Conservation (phyloP, 2,329 filamentous ascomycete genomes). For the Colletotrichum cereale region DNA sequence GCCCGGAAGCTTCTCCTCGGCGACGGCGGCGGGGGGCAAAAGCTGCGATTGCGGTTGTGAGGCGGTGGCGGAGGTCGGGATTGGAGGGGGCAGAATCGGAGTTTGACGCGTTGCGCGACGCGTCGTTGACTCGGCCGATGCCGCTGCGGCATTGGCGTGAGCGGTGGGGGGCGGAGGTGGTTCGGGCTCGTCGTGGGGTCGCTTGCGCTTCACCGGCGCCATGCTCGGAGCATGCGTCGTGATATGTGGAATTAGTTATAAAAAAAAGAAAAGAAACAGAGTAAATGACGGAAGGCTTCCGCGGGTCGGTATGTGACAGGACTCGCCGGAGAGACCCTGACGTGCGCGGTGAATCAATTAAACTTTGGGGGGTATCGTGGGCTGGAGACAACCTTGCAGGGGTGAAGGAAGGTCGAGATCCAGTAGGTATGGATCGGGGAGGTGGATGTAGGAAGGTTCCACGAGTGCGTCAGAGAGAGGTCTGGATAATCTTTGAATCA, state of each 20-base stretch:
- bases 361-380: constrained; percentile 31
- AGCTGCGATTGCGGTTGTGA: constrained; percentile 39
- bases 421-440: background rate
- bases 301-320: background rate
- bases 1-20: constrained; percentile 44
- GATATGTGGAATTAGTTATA: background rate
- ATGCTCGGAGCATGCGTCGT: constrained; percentile 28
- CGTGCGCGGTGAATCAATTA: constrained; percentile 26
- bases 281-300: constrained; percentile 1
- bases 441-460: background rate
- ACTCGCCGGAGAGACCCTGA: background rate
- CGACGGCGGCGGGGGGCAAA: constrained; percentile 37
- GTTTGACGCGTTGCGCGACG: constrained; percentile 57
- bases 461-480: background rate
- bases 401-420: constrained; percentile 7
- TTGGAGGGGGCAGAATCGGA: constrained; percentile 50
- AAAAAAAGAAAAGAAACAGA: background rate
- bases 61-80: constrained; percentile 43
- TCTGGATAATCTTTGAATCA: constrained; percentile 4
- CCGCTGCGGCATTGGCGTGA: constrained; percentile 31
- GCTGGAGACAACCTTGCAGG: constrained; percentile 30
- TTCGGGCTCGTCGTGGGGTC: constrained; percentile 46
- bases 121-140: constrained; percentile 47
- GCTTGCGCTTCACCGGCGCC: constrained; percentile 54
- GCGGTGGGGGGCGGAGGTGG: constrained; percentile 34